These are phyloP conservation scores for Ascochyta koolunga DNA, from an alignment of 2,329 filamentous ascomycete species.

Conservation along the genomic window DNA sequence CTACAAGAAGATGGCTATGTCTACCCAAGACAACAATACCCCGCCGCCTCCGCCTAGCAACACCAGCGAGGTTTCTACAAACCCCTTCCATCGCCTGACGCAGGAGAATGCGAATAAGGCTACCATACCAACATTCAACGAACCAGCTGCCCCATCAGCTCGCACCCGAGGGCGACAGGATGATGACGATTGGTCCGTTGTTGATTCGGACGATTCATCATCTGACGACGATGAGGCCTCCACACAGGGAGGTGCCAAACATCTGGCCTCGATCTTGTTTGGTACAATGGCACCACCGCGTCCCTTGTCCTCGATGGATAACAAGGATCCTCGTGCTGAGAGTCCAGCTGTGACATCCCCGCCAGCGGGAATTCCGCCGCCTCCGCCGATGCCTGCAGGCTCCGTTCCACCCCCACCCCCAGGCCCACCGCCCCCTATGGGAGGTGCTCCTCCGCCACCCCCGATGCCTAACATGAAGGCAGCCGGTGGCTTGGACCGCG, in stretches of 20 bases:
- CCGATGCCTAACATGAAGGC: slow-evolving; percentile 52
- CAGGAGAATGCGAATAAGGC: slow-evolving; percentile 63
- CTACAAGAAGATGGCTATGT: slow-evolving; percentile 83
- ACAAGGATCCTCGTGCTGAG: slow-evolving; percentile 60
- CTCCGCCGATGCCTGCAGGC: slow-evolving; percentile 56
- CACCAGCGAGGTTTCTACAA: slow-evolving; percentile 68
- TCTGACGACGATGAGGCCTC: slow-evolving; percentile 75
- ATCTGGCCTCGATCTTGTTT: slow-evolving; percentile 92
- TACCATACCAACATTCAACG: slow-evolving; percentile 48
- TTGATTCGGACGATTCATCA: slow-evolving; percentile 77
- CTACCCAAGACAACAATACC: slow-evolving; percentile 60
- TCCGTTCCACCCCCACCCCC: slow-evolving; percentile 55
- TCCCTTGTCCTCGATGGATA: slow-evolving; percentile 81
- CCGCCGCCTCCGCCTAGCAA: slow-evolving; percentile 50
- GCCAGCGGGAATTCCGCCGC: slow-evolving; percentile 55
- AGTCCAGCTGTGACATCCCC: slow-evolving; percentile 51
- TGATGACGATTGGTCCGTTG: slow-evolving; percentile 81
- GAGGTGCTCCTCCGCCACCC: slow-evolving; percentile 43
- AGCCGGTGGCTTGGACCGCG: slow-evolving; percentile 47
- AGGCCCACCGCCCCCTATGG: slow-evolving; percentile 52
- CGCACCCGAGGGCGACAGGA: slow-evolving; percentile 63
- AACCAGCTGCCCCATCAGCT: slow-evolving; percentile 56
- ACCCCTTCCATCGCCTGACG: slow-evolving; percentile 90
- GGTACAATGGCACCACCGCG: slow-evolving; percentile 95
- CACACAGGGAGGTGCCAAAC: slow-evolving; percentile 81